Base-by-base conservation (phyloP, 805 yeast species). In the Grigorovia yakushimaensis region DNA sequence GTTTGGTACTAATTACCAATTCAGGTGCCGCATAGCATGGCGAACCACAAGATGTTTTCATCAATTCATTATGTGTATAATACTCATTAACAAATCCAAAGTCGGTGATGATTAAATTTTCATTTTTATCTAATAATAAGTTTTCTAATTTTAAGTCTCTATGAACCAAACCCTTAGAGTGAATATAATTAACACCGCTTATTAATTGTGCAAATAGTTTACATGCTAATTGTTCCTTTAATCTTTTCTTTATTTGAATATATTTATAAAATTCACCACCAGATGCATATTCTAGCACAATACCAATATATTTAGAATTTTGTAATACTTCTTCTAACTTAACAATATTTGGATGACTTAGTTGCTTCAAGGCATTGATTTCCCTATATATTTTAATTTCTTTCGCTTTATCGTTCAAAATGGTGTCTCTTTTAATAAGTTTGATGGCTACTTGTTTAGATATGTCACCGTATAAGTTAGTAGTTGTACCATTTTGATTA, bases 1-100 rank as follows among this genome's bases (percentile, higher is more conserved):
- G 88, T 47, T 81, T 76, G 53, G 81, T 85, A n/a, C 89, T 82
- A 27, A 87, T 81, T 3, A 93, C 98, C 48, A 93, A 70, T 62
- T 93, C 98, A 0, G 98, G 98, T 1, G 98, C 98, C 0, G 98
- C 98, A 66, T 91, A 91, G 64, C 98, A 91, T 1, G 98, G 98
- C 5, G 96, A 87, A 1, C 98, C 98, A 65, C 98, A 91, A 42
- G 89, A 79, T 1, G 98, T 93, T 61, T 81, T 81, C 98, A 91
- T 93, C 42, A 87, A 70, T 62, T 88, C 96, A 53, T 76, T 76
- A 18, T 73, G 76, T 1, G 61, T 54, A 47, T 59, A 59, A 53
- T 68, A 89, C 30, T 91, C 82, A 65, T 93, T 93, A 38, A 94
- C 98, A 67, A 93, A 93, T 0, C 97, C 97, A 65, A 88, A 88